Percentiles rank a stretch among this genome's conserved stretches.
Evolutionary conservation across 2,329 filamentous ascomycete species (phyloP).

Genomic region (Trichophyton verrucosum): DNA sequence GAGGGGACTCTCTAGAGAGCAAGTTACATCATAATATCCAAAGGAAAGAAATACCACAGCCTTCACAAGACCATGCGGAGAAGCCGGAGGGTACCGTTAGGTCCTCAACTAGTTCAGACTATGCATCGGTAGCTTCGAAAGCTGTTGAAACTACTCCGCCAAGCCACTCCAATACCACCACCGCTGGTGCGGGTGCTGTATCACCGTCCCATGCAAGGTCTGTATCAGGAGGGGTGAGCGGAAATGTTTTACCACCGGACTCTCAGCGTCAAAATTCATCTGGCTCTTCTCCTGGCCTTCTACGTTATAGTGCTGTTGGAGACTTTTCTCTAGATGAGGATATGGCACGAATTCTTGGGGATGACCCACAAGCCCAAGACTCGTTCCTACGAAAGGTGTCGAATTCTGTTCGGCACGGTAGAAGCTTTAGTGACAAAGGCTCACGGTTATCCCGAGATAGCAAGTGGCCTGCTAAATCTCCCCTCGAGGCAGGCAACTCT

Average conservation of each 20-base stretch:
- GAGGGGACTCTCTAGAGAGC: slow-evolving; percentile 47
- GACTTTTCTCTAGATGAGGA: slow-evolving; percentile 95
- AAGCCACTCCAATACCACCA: neutral
- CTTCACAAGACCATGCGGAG: slow-evolving; percentile 14
- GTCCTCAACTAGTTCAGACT: slow-evolving; percentile 4
- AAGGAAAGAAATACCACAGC: slow-evolving; percentile 49
- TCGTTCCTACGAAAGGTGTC: slow-evolving; percentile 81
- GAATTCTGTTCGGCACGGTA: slow-evolving; percentile 83
- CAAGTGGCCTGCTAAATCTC: slow-evolving; percentile 55
- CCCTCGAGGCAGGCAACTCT: slow-evolving; percentile 40
- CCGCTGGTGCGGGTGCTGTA: neutral
- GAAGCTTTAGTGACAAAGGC: slow-evolving; percentile 65
- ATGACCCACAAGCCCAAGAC: slow-evolving; percentile 50
- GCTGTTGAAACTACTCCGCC: slow-evolving; percentile 7
- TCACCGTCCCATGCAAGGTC: slow-evolving; percentile 7
- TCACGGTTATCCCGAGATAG: slow-evolving; percentile 48
- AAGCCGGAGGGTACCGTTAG: slow-evolving; percentile 6
- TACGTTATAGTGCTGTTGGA: slow-evolving; percentile 62
- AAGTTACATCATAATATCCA: slow-evolving; percentile 42
- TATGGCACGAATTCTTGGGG: slow-evolving; percentile 74
- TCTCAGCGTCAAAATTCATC: slow-evolving; percentile 23
- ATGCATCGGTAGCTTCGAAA: slow-evolving; percentile 2
- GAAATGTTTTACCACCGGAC: slow-evolving; percentile 3
- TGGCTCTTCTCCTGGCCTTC: slow-evolving; percentile 53
- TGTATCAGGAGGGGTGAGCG: slow-evolving; percentile 5